A percentile compares a stretch with the other conserved stretches of the same genome.
Evolutionary conservation across 306 rosid genomes (phyloP).

Genomic region (Calophaca sinica): DNA sequence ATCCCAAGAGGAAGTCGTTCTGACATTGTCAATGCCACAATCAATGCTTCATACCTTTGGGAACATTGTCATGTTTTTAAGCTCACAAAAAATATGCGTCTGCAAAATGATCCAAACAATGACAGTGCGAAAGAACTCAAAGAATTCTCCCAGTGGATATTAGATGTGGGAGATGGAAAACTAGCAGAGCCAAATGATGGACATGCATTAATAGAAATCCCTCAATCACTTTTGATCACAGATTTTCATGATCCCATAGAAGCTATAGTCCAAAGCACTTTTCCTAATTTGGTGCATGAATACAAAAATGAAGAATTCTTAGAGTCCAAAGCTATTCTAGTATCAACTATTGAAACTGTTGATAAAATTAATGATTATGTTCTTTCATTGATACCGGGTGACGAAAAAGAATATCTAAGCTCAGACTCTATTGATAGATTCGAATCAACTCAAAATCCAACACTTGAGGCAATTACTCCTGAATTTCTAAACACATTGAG

Average conservation of each 20-base stretch:
- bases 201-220: constrained; percentile 22
- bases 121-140: background rate
- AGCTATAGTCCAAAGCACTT: constrained; percentile 24
- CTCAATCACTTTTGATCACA: constrained; percentile 14
- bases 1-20: constrained; percentile 26
- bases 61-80: constrained; percentile 19
- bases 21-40: constrained; percentile 10
- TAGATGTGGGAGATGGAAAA: constrained; percentile 20
- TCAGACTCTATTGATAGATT: constrained; percentile 7
- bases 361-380: constrained; percentile 23
- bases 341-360: constrained; percentile 1
- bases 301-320: background rate
- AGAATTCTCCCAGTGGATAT: constrained; percentile 22
- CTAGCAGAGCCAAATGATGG: constrained; percentile 34
- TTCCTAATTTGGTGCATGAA: background rate
- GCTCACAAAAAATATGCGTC: constrained; percentile 30
- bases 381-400: constrained; percentile 4
- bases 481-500: constrained; percentile 18
- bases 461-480: constrained; percentile 7
- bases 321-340: constrained; percentile 14
- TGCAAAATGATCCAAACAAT: background rate
- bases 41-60: constrained; percentile 18
- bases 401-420: constrained; percentile 5
- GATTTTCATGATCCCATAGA: constrained; percentile 8
- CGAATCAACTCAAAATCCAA: background rate